phyloP scores from a whole-genome alignment of 2,329 filamentous ascomycete species.

The Mycogone perniciosa region DNA sequence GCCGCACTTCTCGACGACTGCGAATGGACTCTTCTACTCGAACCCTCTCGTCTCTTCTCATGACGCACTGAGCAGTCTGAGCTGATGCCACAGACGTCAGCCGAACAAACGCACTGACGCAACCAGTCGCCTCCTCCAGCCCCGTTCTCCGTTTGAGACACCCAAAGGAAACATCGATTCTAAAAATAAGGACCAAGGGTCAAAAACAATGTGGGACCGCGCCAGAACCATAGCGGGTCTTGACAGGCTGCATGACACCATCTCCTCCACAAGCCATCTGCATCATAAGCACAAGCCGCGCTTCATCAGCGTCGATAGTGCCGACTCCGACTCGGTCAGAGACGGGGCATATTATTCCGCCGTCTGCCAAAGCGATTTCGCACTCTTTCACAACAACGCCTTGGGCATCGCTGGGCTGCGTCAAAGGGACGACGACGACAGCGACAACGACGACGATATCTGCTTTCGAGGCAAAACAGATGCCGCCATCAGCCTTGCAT shows the following conservation, averaged over 20 bases:
- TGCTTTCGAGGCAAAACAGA: slow-evolving; percentile 10
- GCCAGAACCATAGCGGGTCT: slow-evolving; percentile 8
- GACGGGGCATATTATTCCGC: slow-evolving; percentile 1
- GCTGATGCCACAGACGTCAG: no score
- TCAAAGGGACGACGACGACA: slow-evolving; percentile 14
- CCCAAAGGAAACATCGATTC: not conserved
- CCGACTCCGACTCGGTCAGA: not conserved
- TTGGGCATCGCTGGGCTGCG: slow-evolving; percentile 14
- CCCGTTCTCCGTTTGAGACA: not conserved
- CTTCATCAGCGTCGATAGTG: not conserved
- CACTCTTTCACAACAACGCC: slow-evolving; percentile 21
- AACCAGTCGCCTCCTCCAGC: not conserved
- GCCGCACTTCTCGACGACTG: no score
- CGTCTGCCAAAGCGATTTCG: slow-evolving; percentile 15
- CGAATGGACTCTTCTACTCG: no score
- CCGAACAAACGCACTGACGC: not conserved
- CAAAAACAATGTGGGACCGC: slow-evolving; percentile 5
- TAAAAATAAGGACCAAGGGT: not conserved
- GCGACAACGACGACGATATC: slow-evolving; percentile 25
- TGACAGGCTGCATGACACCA: slow-evolving; percentile 4
- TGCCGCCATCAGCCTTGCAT: not conserved
- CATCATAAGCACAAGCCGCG: not conserved
- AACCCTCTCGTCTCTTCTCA: no score
- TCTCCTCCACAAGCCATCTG: not conserved
- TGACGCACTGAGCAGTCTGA: no score